phyloP scores from a whole-genome alignment of 208 protist genomes.

The Trypanosoma melophagium region DNA sequence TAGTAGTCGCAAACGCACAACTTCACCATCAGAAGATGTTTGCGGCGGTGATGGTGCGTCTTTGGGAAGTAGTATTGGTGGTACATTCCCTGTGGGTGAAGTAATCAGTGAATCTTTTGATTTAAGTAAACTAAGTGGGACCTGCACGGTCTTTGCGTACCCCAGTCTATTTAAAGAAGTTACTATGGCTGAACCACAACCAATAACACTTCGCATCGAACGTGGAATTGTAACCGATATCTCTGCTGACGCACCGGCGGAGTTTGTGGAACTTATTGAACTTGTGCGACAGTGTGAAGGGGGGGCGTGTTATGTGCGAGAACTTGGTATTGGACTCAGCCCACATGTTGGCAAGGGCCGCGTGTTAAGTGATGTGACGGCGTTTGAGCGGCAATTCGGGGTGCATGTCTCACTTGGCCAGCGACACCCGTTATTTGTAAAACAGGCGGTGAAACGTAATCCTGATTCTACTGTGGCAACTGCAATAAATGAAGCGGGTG shows the following conservation, averaged over 20 bases:
- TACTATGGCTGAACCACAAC: constrained; percentile 53
- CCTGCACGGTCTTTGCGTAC: constrained; percentile 81
- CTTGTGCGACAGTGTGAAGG: constrained; percentile 83
- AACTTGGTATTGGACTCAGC: constrained; percentile 90
- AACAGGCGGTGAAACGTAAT: constrained; percentile 70
- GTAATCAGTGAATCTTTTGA: constrained; percentile 89
- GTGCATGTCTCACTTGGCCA: constrained; percentile 88
- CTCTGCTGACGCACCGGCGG: constrained; percentile 55
- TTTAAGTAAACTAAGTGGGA: constrained; percentile 76
- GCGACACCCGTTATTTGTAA: constrained; percentile 88
- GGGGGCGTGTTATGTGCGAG: constrained; percentile 80
- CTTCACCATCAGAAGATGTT: constrained; percentile 14
- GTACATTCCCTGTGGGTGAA: constrained; percentile 90
- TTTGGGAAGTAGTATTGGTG: constrained; percentile 84
- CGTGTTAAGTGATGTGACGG: constrained; percentile 86
- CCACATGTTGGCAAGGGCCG: constrained; percentile 73
- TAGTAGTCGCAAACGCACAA: too few species aligned
- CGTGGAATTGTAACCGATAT: constrained; percentile 66
- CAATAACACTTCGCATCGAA: constrained; percentile 75
- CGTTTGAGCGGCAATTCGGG: constrained; percentile 90
- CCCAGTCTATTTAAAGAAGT: constrained; percentile 77
- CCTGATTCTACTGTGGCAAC: constrained; percentile 54
- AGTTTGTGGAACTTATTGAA: constrained; percentile 76
- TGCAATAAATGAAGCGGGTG: too few species aligned
- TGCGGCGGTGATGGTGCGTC: constrained; percentile 36